Evolutionary conservation across 2,329 filamentous ascomycete genomes (phyloP).

Genomic region (Botrytis deweyae): DNA sequence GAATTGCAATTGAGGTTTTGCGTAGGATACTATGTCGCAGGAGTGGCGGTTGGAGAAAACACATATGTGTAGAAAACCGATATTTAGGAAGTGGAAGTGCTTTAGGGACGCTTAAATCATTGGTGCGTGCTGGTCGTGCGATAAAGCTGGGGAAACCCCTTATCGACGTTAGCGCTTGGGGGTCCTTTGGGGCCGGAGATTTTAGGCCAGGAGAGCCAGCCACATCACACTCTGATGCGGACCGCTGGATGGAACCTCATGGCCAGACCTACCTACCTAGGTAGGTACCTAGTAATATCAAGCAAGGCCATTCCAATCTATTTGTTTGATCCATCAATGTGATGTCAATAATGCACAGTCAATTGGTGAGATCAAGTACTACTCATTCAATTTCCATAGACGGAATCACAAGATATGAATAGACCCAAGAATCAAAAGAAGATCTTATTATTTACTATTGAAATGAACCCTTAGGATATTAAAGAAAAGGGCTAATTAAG

Average conservation of each 20-base stretch:
- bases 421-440: slow-evolving; percentile 3
- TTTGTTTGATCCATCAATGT: neutral
- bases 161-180: slow-evolving; percentile 5
- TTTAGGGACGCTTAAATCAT: neutral
- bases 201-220: neutral
- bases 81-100: neutral
- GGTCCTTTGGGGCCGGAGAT: neutral
- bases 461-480: slow-evolving; percentile 39
- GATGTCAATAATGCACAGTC: neutral
- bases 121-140: slow-evolving; percentile 1
- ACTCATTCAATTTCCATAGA: neutral
- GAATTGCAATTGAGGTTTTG: neutral
- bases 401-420: neutral
- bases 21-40: slow-evolving; percentile 7
- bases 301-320: neutral
- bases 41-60: slow-evolving; percentile 14
- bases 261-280: neutral
- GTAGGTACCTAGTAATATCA: neutral
- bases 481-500: slow-evolving; percentile 40
- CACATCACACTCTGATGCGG: neutral
- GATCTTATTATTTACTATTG: slow-evolving; percentile 29
- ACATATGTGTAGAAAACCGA: slow-evolving; percentile 16
- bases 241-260: neutral
- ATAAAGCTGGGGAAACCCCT: slow-evolving; percentile 19
- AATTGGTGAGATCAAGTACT: neutral